Evolutionary conservation across 208 protist species (phyloP).

Genomic region (Strigomonas culicis): DNA sequence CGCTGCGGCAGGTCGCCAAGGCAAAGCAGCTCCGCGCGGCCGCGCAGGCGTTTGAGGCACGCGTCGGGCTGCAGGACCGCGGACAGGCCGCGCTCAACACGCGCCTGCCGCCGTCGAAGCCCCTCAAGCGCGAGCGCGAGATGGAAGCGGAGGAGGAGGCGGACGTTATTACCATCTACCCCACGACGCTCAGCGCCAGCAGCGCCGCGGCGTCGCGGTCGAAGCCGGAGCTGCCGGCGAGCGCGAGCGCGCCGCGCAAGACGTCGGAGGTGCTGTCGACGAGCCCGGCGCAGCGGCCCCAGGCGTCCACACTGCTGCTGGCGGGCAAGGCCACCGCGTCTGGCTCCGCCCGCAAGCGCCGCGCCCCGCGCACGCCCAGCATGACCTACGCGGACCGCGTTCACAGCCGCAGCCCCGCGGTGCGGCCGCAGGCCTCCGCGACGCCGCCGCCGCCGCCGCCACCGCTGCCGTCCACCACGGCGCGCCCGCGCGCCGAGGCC

Average conservation of each 20-base stretch:
- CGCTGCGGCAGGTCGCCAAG: slow-evolving; percentile 41
- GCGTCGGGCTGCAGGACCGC: slow-evolving; percentile 13
- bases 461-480: slow-evolving; percentile 9
- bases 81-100: background rate
- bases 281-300: slow-evolving; percentile 7
- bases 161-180: background rate
- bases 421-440: slow-evolving; percentile 10
- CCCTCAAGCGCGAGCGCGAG: slow-evolving; percentile 31
- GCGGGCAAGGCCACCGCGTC: slow-evolving; percentile 17
- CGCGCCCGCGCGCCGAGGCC: background rate
- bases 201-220: background rate
- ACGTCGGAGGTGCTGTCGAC: slow-evolving; percentile 9
- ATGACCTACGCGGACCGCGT: slow-evolving; percentile 59
- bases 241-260: too few species aligned
- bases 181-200: background rate
- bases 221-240: background rate
- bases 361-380: slow-evolving; percentile 71
- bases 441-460: background rate
- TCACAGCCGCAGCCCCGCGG: slow-evolving; percentile 12
- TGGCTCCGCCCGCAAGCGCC: slow-evolving; percentile 28
- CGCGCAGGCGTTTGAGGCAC: slow-evolving; percentile 34
- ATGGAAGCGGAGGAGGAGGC: slow-evolving; percentile 15
- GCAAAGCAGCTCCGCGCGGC: slow-evolving; percentile 38
- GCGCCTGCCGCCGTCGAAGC: background rate
- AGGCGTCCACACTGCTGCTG: slow-evolving; percentile 22